Base-by-base conservation (phyloP, 345 rosid genomes). In the Pistacia atlantica region DNA sequence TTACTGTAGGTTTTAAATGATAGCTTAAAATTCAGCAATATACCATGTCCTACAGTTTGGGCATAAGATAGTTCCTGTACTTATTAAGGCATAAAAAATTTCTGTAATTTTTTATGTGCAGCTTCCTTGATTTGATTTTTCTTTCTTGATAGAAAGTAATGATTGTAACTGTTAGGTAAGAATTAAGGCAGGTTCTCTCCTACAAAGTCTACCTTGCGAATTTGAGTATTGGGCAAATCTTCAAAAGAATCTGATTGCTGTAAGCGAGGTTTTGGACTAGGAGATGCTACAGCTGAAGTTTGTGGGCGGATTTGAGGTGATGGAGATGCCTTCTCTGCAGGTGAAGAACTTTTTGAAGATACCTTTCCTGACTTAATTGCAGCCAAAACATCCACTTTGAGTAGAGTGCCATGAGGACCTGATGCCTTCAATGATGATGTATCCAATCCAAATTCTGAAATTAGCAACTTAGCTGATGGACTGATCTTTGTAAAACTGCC, bases 221-320 rank as follows among this genome's bases (percentile, higher is more conserved):
- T 95, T 88, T 95, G 99, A 89, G 91, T 86, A 77, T 95, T 93
- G 71, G 99, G 95, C 17, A 90, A 77, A 84, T 95, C 98, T 87
- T 90, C 92, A 75, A 86, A 93, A 75, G 89, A 85, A 82, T 85
- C 86, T 63, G 86, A 76, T 70, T 77, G 89, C 80, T 85, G 84
- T 72, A 75, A 71, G 37, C 72, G 74, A 80, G 93, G 67, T 80
- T 82, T 81, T 62, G 88, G 79, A 73, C 81, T 88, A 45, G 80
- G 79, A 7, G 35, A 67, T 55, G 69, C 76, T 12, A 37, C 69
- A 71, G 87, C 37, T 49, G 93, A 86, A 60, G 88, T 59, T 78
- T 84, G 83, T 14, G 81, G 72, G 54, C 12, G 37, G 77, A 66
- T 78, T 67, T 82, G 86, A 71, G 81, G 85, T 55, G 83, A 81